Conservation (phyloP, 2,329 filamentous ascomycete species). For the Lachnellula occidentalis region DNA sequence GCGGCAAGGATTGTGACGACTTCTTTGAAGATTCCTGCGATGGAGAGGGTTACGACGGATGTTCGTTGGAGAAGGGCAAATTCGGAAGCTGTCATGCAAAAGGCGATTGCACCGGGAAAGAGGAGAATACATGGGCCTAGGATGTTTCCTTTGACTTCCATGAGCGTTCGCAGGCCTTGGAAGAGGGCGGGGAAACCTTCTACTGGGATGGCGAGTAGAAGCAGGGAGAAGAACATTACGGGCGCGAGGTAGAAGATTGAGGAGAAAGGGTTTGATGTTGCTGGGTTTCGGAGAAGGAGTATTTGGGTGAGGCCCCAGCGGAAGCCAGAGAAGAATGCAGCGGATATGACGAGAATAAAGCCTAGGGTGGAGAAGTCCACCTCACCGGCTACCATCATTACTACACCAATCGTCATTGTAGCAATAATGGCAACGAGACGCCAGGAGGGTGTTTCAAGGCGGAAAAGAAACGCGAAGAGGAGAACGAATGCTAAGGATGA, state of each 20-base stretch:
- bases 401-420: conserved; percentile 85
- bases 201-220: conserved; percentile 75
- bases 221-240: conserved; percentile 84
- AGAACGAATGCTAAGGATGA: conserved; percentile 93
- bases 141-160: conserved; percentile 60
- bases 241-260: conserved; percentile 97
- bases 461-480: conserved; percentile 89
- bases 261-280: conserved; percentile 93
- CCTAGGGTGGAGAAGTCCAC: conserved; percentile 81
- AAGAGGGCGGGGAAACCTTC: conserved; percentile 70
- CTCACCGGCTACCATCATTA: conserved; percentile 98
- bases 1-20: conserved; percentile 92
- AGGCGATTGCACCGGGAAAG: conserved; percentile 86
- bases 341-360: conserved; percentile 87
- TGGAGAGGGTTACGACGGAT: conserved; percentile 90
- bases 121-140: conserved; percentile 69
- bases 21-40: conserved; percentile 98
- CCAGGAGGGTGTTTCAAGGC: conserved; percentile 81
- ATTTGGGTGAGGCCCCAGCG: conserved; percentile 99
- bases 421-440: conserved; percentile 81
- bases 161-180: conserved; percentile 59
- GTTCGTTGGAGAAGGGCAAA: conserved; percentile 93
- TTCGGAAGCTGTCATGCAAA: conserved; percentile 94
- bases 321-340: conserved; percentile 93
- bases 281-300: conserved; percentile 84